Percentiles rank a stretch among this genome's conserved stretches.
These are phyloP conservation scores for Colletotrichum tanaceti DNA, from an alignment of 2,329 filamentous ascomycete genomes.

Conservation along the genomic window DNA sequence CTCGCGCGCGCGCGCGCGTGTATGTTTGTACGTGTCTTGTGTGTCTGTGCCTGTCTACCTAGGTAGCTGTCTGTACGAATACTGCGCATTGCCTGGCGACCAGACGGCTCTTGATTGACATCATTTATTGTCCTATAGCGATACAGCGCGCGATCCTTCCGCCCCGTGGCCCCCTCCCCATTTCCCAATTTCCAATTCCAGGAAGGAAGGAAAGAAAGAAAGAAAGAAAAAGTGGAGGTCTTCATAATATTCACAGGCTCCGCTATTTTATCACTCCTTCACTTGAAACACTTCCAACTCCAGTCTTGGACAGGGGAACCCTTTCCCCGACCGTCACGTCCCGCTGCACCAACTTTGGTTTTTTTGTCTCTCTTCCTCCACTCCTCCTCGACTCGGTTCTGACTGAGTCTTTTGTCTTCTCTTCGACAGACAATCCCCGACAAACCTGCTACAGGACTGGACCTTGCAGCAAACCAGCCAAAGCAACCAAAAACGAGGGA, in stretches of 20 bases:
- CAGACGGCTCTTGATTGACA: conserved; percentile 31
- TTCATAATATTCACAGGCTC: conserved; percentile 38
- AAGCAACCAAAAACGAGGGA: not conserved
- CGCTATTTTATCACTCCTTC: conserved; percentile 34
- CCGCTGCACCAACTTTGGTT: conserved; percentile 27
- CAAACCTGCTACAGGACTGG: conserved; percentile 10
- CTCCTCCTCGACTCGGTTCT: not conserved
- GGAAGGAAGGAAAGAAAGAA: not conserved
- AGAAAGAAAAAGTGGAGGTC: conserved; percentile 23
- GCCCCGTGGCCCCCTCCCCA: not conserved
- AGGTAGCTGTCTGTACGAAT: no score
- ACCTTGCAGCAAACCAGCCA: conserved; percentile 12
- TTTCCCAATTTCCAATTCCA: not conserved
- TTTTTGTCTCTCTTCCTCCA: conserved; percentile 19
- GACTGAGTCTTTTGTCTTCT: not conserved
- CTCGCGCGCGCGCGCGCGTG: no score
- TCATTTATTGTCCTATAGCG: conserved; percentile 26
- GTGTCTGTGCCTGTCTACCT: no score
- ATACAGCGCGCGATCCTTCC: conserved; percentile 30
- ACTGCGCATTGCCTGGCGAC: conserved; percentile 20
- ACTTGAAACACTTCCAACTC: conserved; percentile 39
- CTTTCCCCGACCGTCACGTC: conserved; percentile 23
- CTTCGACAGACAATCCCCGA: conserved; percentile 36
- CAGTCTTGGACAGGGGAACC: conserved; percentile 37
- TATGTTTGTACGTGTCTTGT: no score